Evolutionary conservation across 2,329 filamentous ascomycete species (phyloP).

Genomic region (Cordyceps fumosorosea): DNA sequence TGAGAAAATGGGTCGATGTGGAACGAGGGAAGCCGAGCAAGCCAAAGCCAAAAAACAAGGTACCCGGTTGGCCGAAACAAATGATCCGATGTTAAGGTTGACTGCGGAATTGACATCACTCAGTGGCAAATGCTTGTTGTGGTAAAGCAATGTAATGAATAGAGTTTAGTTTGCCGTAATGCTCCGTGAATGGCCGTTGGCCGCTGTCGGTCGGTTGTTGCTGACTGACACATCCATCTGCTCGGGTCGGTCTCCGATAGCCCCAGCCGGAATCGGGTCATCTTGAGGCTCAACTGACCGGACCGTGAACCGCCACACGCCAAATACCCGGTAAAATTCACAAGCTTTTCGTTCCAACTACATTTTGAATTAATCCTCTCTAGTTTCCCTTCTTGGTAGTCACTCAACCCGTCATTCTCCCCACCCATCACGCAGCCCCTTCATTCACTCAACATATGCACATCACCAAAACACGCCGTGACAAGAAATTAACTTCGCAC

Average conservation of each 20-base stretch:
- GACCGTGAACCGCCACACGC: background rate
- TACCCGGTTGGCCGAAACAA: background rate
- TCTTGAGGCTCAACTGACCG: background rate
- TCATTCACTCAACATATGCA: background rate
- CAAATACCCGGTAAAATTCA: conserved; percentile 2
- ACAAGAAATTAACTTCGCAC: background rate
- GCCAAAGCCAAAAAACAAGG: background rate
- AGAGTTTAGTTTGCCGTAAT: too few relatives aligned
- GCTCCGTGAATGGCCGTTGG: background rate
- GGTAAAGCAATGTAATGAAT: too few relatives aligned
- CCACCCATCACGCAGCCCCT: background rate
- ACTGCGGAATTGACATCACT: background rate
- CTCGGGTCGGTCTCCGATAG: background rate
- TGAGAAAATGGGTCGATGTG: conserved; percentile 13
- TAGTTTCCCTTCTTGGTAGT: too few relatives aligned
- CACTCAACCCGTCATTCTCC: background rate
- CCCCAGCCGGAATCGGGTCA: conserved; percentile 4
- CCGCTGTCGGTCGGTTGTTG: background rate
- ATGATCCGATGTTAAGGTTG: background rate
- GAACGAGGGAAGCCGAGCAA: conserved; percentile 6
- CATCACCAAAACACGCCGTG: background rate
- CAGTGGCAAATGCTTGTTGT: too few relatives aligned
- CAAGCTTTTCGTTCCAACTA: background rate
- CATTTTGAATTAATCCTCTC: too few relatives aligned
- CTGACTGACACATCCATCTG: background rate